Evolutionary conservation across 2,329 filamentous ascomycete species (phyloP), one percentile per base, ranked within the genome.

Genomic region (Exutisphaerella laricina): DNA sequence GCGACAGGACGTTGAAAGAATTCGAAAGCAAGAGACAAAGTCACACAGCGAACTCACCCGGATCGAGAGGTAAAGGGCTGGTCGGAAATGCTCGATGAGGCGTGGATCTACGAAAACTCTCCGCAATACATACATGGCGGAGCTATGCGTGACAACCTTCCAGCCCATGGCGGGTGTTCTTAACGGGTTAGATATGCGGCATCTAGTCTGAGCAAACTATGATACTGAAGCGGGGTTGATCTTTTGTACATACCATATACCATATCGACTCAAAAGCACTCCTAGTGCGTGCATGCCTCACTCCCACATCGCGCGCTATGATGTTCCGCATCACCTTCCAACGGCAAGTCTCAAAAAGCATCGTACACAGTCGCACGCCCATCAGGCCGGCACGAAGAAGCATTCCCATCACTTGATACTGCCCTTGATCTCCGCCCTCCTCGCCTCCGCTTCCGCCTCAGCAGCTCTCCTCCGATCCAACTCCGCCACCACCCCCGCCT

Each of bases 351-450:
- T n/a, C n/a, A n/a, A n/a, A n/a, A n/a, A n/a, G n/a, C n/a, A n/a
- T 3, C 20, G 16, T 21, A 23, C 14, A 14, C 39, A 32, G 16
- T 32, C 28, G n/a, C 30, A 32, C 4, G 6, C 13, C 9, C 30
- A 16, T 32, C 21, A 17, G 13, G 10, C 32, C 10, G 20, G 17
- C 7, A 17, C n/a, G n/a, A n/a, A n/a, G n/a, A n/a, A n/a, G n/a
- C n/a, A n/a, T n/a, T n/a, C n/a, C n/a, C n/a, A n/a, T 49, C 41
- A 58, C 36, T 53, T 58, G 35, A 61, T 50, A 34, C 56, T 59
- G 38, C 55, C 55, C 53, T 54, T 57, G 48, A 65, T 59, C 47
- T 65, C 60, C 42, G 55, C 42, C 45, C 48, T 56, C 41, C 54
- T 49, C 35, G 54, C 54, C 41, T 62, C 58, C 4, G 53, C 58